These are phyloP conservation scores for Chlorophyllum brunneum DNA, from an alignment of 768 basidiomycete species.

Conservation along the genomic window DNA sequence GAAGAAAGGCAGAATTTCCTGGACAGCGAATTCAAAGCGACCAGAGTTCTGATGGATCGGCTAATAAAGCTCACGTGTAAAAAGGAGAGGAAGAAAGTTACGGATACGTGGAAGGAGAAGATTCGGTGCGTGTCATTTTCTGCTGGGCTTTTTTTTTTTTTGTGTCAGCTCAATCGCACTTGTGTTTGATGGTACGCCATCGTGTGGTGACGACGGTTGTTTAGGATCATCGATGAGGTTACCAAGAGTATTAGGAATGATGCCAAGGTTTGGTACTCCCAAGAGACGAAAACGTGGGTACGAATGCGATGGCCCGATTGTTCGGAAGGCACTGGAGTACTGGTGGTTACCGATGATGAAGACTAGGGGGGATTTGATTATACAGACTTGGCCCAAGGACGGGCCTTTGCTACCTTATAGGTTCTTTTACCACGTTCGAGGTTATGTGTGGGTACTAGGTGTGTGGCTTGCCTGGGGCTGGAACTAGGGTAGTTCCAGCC, in stretches of 20 bases:
- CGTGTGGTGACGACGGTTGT: neutral
- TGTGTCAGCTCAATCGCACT: neutral
- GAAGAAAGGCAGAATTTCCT: conserved; percentile 45
- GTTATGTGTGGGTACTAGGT: too few relatives aligned
- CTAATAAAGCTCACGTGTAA: conserved; percentile 43
- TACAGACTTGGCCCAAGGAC: conserved; percentile 15
- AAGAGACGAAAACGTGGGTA: conserved; percentile 16
- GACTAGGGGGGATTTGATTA: conserved; percentile 23
- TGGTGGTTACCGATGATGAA: conserved; percentile 51
- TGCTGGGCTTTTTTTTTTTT: conserved; percentile 11
- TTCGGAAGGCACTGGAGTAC: conserved; percentile 34
- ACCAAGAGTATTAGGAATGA: conserved; percentile 11
- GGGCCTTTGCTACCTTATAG: too few relatives aligned
- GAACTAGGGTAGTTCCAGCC: too few relatives aligned
- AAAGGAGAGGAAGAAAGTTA: conserved; percentile 44
- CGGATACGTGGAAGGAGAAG: conserved; percentile 44
- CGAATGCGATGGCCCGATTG: conserved; percentile 44
- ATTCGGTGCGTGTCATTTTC: conserved; percentile 44
- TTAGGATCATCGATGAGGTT: conserved; percentile 10
- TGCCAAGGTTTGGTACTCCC: conserved; percentile 8
- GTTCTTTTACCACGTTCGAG: too few relatives aligned
- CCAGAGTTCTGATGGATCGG: conserved; percentile 45
- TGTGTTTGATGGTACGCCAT: neutral
- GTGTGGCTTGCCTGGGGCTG: too few relatives aligned
- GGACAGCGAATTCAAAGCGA: conserved; percentile 50